Evolutionary conservation across 495 filamentous ascomycete genomes (phyloP), one percentile per base, ranked within the genome.

Genomic region (Saxophila tyrrhenica): DNA sequence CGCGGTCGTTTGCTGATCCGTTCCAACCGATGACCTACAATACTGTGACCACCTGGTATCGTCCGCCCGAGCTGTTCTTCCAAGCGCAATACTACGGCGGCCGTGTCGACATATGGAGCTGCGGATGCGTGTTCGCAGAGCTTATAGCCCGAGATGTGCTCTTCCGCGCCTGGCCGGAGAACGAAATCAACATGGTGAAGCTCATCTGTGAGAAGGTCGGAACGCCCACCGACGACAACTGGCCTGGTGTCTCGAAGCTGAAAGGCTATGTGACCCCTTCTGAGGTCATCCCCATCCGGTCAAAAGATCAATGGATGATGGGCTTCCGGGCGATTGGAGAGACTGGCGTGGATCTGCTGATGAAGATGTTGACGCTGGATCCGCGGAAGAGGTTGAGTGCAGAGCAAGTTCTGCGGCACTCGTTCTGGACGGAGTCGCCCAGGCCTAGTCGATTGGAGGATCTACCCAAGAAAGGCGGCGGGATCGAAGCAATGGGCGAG

Each of bases 11-110:
- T 64, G 81, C 87, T 1, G 92, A 99, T 66, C 94, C 94, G 0
- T 87, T 87, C 56, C 71, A 79, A 54, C 73, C 73, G 52, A 99
- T 99, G 94, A 96, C 90, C 13, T 79, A 82, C 61, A 89, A 91
- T 62, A 91, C 97, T 50, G 94, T 97, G 68, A 99, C 94, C 42
- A 80, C 88, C 20, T 99, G 91, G 89, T 97, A 99, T 70, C 63
- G 69, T 0, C 70, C 70, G 2, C 92, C 89, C 1, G 92, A 99
- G 72, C 78, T 99, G 35, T 79, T 97, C 25, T 95, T 86, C 64
- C 87, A 88, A 48, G 89, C 91, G 1, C 77, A 82, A 48, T 84
- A 89, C 69, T 99, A 99, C 70, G 84, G 84, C 29, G 87, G 86
- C 3, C 85, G 82, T 0, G 92, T 97, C 24, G 94, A 99, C 66